Percentiles rank a stretch among this genome's conserved stretches.
phyloP scores from a whole-genome alignment of 116 monocot species.

The Trichopus zeylanicus region DNA sequence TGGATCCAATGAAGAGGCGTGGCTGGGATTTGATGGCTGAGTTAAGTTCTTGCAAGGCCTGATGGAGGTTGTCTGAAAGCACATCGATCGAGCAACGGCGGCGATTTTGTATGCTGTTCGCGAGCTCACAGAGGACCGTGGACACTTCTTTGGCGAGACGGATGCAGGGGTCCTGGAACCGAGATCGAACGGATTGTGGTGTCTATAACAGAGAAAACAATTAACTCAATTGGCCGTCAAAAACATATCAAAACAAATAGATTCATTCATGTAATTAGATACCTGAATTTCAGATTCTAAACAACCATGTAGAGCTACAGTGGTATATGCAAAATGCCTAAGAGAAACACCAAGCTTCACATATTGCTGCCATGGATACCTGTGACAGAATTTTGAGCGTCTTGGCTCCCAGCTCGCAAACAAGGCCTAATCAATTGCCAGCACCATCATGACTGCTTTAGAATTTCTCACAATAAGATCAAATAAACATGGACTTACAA shows the following conservation, averaged over 20 bases:
- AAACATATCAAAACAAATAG: no score
- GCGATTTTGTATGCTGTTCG: slow-evolving; percentile 41
- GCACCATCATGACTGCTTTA: slow-evolving; percentile 2
- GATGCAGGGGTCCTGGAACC: slow-evolving; percentile 54
- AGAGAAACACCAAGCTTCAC: slow-evolving; percentile 61
- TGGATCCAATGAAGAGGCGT: slow-evolving; percentile 53
- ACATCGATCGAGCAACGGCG: slow-evolving; percentile 37
- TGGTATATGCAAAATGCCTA: slow-evolving; percentile 59
- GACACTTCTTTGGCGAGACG: slow-evolving; percentile 51
- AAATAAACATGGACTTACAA: slow-evolving; percentile 32
- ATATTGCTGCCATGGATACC: slow-evolving; percentile 65
- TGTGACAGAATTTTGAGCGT: slow-evolving; percentile 45
- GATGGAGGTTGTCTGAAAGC: slow-evolving; percentile 58
- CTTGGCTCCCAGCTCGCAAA: slow-evolving; percentile 91
- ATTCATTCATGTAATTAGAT: not conserved
- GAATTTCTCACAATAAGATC: not conserved
- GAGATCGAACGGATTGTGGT: slow-evolving; percentile 32
- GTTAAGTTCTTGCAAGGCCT: slow-evolving; percentile 56
- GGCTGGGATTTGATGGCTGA: slow-evolving; percentile 65
- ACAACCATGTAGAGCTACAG: slow-evolving; percentile 68
- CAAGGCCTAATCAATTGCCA: slow-evolving; percentile 31
- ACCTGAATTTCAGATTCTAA: slow-evolving; percentile 55
- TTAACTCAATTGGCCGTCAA: no score
- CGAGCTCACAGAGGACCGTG: slow-evolving; percentile 47
- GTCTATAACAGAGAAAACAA: slow-evolving; percentile 18